These are phyloP conservation scores for Penicilliopsis zonata DNA, from an alignment of 495 filamentous ascomycete species.

Conservation along the genomic window DNA sequence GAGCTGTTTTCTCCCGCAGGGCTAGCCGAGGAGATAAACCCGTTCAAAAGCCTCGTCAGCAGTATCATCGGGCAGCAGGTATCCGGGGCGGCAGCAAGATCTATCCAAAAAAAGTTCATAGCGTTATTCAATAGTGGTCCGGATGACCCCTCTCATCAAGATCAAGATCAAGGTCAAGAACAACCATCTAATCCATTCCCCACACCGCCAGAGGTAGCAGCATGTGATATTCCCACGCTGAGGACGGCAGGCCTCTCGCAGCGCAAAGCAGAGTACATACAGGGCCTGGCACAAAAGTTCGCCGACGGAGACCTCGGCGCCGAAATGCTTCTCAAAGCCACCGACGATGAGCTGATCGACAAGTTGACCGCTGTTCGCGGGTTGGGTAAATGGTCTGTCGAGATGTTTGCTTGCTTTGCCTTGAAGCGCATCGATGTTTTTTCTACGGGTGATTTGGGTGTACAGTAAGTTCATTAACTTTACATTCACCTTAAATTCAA, in stretches of 20 bases:
- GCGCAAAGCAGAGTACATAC: slow-evolving; percentile 90
- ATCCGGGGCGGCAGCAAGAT: slow-evolving; percentile 76
- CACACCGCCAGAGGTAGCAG: slow-evolving; percentile 56
- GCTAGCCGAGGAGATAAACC: slow-evolving; percentile 71
- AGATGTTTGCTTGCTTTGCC: slow-evolving; percentile 94
- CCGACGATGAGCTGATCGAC: slow-evolving; percentile 76
- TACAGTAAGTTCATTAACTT: slow-evolving; percentile 73
- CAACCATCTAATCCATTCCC: slow-evolving; percentile 45
- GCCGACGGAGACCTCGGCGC: slow-evolving; percentile 58
- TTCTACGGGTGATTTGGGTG: slow-evolving; percentile 81
- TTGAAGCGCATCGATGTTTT: slow-evolving; percentile 92
- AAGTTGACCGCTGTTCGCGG: slow-evolving; percentile 77
- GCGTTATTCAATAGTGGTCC: slow-evolving; percentile 47
- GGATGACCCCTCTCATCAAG: not conserved
- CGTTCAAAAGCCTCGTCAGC: slow-evolving; percentile 68
- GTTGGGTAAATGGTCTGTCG: slow-evolving; percentile 80
- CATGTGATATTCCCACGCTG: slow-evolving; percentile 46
- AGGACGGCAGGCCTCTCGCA: slow-evolving; percentile 79
- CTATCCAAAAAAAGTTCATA: slow-evolving; percentile 79
- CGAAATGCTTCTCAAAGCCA: slow-evolving; percentile 58
- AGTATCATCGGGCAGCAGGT: slow-evolving; percentile 96
- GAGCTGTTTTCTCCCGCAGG: slow-evolving; percentile 70
- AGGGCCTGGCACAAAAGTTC: slow-evolving; percentile 77
- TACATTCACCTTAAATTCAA: too few relatives aligned
- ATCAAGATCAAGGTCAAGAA: not conserved